Evolutionary conservation across 345 rosid genomes (phyloP), one percentile per base, ranked within the genome.

Genomic region (Eucalyptus victrix): DNA sequence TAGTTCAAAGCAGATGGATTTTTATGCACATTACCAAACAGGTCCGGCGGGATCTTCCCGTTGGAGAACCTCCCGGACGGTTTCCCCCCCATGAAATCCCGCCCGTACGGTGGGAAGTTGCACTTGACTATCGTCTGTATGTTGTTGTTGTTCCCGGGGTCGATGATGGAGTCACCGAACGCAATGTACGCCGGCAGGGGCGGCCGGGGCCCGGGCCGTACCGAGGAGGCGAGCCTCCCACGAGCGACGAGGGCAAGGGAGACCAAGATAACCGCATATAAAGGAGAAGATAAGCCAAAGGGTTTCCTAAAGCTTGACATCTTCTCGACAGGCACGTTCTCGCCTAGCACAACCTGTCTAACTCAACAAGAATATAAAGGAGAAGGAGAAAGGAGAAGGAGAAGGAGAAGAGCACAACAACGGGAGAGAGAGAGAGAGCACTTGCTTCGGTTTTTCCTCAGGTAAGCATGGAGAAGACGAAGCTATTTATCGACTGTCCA

Each of bases 61-160:
- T 94, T 90, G 90, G 88, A 88, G 89, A 92, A 95, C 88, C 97
- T 92, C 40, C 97, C 97, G 6, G 95, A 93, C 26, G 97, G 93
- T 49, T 80, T 69, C 91, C 91, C 90, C 37, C 92, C 91, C 49
- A 30, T 69, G 88, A 95, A 94, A 89, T 91, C 92, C 90, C 93
- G 92, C 86, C 96, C 97, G 81, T 95, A 94, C 2, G 96, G 97
- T 3, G 72, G 93, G 83, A 94, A 94, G 85, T 95, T 89, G 92
- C 92, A 88, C 92, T 91, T 95, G 58, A 86, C 87, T 26, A 92
- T 4, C 4, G 96, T 94, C 12, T 56, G 34, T 32, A 95, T 51
- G 44, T 89, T 6, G 88, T 95, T 92, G 89, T 95, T 95, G 90
- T 95, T 95, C 80, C 96, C 97, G 3, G 97, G 91, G 91, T 95